phyloP scores from a whole-genome alignment of 257 asterid genomes.

The Penstemon barbatus region DNA sequence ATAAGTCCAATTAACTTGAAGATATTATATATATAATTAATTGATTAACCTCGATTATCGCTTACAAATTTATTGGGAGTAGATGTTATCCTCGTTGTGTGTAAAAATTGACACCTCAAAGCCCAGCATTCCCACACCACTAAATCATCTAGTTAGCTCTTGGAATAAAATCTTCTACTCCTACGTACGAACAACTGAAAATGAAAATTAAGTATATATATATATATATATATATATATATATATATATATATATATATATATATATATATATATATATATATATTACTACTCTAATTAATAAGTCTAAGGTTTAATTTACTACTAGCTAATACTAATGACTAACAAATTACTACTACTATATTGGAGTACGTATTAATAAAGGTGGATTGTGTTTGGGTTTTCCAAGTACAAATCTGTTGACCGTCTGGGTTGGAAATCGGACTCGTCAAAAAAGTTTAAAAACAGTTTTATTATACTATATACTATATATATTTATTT shows the following conservation, averaged over 20 bases:
- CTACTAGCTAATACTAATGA: too few relatives aligned
- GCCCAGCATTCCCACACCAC: constrained; percentile 70
- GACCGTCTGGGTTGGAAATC: constrained; percentile 75
- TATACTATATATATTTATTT: too few relatives aligned
- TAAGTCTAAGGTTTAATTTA: too few relatives aligned
- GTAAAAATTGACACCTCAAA: constrained; percentile 59
- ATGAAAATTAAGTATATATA: neutral
- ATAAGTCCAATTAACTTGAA: constrained; percentile 35
- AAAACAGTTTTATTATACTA: neutral
- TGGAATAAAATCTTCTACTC: neutral
- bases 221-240: too few relatives aligned
- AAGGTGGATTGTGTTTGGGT: constrained; percentile 46
- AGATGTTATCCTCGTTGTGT: constrained; percentile 57
- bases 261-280: too few relatives aligned
- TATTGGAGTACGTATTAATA: too few relatives aligned
- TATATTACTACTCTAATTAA: too few relatives aligned
- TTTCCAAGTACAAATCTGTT: constrained; percentile 72
- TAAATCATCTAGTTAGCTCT: constrained; percentile 32
- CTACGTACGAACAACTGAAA: constrained; percentile 11
- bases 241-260: too few relatives aligned
- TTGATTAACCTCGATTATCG: too few relatives aligned
- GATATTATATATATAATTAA: too few relatives aligned
- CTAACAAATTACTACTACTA: too few relatives aligned
- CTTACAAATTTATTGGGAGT: constrained; percentile 52
- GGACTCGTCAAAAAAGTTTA: constrained; percentile 56